Evolutionary conservation across 768 basidiomycete species (phyloP).

Genomic region (Pleurotus citrinopileatus): DNA sequence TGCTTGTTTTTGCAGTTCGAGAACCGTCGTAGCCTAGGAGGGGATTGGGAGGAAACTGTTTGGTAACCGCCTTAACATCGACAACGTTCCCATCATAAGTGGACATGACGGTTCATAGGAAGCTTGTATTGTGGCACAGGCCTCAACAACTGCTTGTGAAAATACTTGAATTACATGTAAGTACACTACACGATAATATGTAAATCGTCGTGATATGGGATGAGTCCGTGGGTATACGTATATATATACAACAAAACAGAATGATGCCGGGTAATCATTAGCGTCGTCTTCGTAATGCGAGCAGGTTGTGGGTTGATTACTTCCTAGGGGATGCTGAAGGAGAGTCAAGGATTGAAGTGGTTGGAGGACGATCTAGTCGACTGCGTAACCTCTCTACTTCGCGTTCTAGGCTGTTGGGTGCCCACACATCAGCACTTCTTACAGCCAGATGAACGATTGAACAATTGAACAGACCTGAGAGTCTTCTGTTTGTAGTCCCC

Average conservation of each 20-base stretch:
- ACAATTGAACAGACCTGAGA: constrained; percentile 49
- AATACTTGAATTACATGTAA: no score
- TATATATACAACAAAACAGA: not conserved
- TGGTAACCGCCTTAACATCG: not conserved
- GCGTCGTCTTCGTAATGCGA: not conserved
- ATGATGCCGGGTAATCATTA: no score
- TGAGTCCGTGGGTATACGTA: no score
- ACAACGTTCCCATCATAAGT: not conserved
- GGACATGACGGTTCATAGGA: not conserved
- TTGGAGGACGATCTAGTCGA: constrained; percentile 58
- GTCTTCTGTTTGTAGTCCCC: constrained; percentile 70
- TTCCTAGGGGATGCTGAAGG: constrained; percentile 31
- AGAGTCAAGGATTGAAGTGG: constrained; percentile 23
- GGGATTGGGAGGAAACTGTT: not conserved
- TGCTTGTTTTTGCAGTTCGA: not conserved
- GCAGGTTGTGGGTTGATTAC: constrained; percentile 8
- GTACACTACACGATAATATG: no score
- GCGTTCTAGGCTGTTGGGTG: constrained; percentile 49
- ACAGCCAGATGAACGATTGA: no score
- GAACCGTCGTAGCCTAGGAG: not conserved
- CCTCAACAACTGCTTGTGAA: no score
- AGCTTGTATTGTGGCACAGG: no score
- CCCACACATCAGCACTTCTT: no score
- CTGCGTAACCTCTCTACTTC: constrained; percentile 69
- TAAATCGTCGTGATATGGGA: no score